Conservation (phyloP, 1,284 basidiomycete genomes). For the Apiotrichum akiyoshidainum region DNA sequence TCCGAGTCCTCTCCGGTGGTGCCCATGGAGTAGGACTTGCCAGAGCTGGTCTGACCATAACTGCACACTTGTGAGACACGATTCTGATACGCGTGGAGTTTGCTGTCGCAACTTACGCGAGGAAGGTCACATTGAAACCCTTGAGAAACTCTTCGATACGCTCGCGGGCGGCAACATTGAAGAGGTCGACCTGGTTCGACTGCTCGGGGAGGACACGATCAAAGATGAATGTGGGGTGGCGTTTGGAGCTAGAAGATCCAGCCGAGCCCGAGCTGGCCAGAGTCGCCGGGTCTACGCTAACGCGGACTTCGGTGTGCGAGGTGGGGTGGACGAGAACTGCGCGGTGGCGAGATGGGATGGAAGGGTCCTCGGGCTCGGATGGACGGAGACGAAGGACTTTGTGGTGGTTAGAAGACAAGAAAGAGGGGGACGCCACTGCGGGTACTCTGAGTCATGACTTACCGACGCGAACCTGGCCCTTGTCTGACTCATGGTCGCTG, state of each 20-base stretch:
- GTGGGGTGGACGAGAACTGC: conserved; percentile 76
- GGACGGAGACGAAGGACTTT: conserved; percentile 92
- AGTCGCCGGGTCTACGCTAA: conserved; percentile 60
- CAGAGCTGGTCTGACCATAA: conserved; percentile 92
- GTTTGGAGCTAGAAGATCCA: conserved; percentile 57
- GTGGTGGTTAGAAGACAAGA: neutral
- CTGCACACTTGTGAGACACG: conserved; percentile 26
- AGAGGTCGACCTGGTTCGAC: conserved; percentile 79
- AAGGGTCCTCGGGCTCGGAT: conserved; percentile 74
- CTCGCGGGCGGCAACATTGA: conserved; percentile 74
- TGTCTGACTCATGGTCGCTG: conserved; percentile 25
- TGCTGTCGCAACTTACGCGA: conserved; percentile 61
- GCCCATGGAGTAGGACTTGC: conserved; percentile 94
- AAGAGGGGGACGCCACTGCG: conserved; percentile 12
- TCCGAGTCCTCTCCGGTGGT: conserved; percentile 78
- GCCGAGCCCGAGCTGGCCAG: conserved; percentile 54
- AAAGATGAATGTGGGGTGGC: conserved; percentile 86
- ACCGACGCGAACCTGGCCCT: conserved; percentile 45
- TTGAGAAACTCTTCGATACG: conserved; percentile 87
- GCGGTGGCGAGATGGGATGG: conserved; percentile 91
- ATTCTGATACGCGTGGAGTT: neutral
- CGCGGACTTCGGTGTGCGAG: conserved; percentile 64
- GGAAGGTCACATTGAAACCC: conserved; percentile 95
- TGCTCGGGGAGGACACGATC: conserved; percentile 86
- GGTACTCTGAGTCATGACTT: conserved; percentile 18